These are phyloP conservation scores for Blastobotrys chiropterorum DNA, from an alignment of 805 yeast genomes.

Conservation along the genomic window DNA sequence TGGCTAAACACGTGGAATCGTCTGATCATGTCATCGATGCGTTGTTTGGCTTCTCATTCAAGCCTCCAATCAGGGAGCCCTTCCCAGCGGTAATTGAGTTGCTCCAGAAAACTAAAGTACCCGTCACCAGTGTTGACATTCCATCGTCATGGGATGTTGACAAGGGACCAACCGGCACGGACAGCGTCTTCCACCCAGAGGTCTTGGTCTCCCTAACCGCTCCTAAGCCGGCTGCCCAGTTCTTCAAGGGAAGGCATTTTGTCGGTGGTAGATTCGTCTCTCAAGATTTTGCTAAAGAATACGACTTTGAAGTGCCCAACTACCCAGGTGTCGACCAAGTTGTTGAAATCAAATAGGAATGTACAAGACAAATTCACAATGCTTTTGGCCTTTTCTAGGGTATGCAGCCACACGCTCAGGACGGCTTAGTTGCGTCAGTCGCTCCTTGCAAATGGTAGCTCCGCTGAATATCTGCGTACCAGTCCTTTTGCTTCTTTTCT, in stretches of 20 bases:
- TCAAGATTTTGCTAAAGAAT: slow-evolving; percentile 57
- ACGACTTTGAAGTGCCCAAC: slow-evolving; percentile 59
- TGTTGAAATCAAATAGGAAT: slow-evolving; percentile 10
- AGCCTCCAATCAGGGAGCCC: slow-evolving; percentile 80
- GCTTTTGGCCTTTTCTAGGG: too few relatives aligned
- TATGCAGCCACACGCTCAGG: too few relatives aligned
- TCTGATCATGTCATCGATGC: slow-evolving; percentile 65
- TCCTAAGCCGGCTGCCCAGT: slow-evolving; percentile 79
- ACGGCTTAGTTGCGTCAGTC: too few relatives aligned
- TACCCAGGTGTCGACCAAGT: slow-evolving; percentile 57
- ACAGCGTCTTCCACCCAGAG: slow-evolving; percentile 48
- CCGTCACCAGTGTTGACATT: slow-evolving; percentile 77
- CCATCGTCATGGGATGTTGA: slow-evolving; percentile 99
- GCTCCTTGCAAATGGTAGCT: too few relatives aligned
- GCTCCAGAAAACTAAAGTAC: slow-evolving; percentile 39
- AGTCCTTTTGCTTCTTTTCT: too few relatives aligned
- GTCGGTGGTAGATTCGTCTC: slow-evolving; percentile 89
- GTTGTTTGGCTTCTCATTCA: slow-evolving; percentile 88
- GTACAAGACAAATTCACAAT: too few relatives aligned
- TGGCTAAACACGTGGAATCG: slow-evolving; percentile 32
- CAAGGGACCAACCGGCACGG: slow-evolving; percentile 54
- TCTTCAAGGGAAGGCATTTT: slow-evolving; percentile 56
- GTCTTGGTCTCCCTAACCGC: slow-evolving; percentile 82
- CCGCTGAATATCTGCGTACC: too few relatives aligned
- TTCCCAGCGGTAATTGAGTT: slow-evolving; percentile 46